Conservation (phyloP, 2,329 filamentous ascomycete species). For the Aspergillus sp. region DNA sequence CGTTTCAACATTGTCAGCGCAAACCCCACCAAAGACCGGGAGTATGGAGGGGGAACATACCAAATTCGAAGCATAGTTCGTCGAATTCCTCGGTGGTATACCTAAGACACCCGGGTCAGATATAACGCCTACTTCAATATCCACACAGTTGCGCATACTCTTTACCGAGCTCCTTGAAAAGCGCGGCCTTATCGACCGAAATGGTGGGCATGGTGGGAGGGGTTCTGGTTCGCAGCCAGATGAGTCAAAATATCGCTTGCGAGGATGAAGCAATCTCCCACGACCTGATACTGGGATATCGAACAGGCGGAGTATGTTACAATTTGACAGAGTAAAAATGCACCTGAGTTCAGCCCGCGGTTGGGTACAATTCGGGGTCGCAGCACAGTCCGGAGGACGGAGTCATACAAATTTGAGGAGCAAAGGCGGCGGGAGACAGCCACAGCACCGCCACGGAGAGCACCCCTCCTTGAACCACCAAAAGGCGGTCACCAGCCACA, state of each 20-base stretch:
- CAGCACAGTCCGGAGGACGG: neutral
- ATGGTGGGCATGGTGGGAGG: conserved; percentile 84
- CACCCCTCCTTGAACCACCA: conserved; percentile 22
- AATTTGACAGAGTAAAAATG: neutral
- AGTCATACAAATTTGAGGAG: conserved; percentile 4
- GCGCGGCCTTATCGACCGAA: conserved; percentile 89
- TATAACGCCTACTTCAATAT: neutral
- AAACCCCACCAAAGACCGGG: conserved; percentile 22
- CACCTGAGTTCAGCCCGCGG: conserved; percentile 1
- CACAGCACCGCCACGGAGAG: conserved; percentile 33
- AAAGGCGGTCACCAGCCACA: conserved; percentile 29
- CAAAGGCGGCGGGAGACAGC: conserved; percentile 13
- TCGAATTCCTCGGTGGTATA: conserved; percentile 95
- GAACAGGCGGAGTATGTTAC: neutral
- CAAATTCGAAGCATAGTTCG: conserved; percentile 96
- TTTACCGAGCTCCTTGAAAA: conserved; percentile 88
- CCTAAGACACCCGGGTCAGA: conserved; percentile 43
- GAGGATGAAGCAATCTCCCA: conserved; percentile 8
- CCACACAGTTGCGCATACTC: conserved; percentile 58
- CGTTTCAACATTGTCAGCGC: conserved; percentile 29
- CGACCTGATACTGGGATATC: neutral
- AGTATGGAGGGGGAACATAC: conserved; percentile 42
- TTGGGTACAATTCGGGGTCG: neutral
- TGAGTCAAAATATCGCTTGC: conserved; percentile 6
- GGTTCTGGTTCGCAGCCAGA: conserved; percentile 24